phyloP scores from a whole-genome alignment of 2,329 filamentous ascomycete species.

The Nemania sp. region DNA sequence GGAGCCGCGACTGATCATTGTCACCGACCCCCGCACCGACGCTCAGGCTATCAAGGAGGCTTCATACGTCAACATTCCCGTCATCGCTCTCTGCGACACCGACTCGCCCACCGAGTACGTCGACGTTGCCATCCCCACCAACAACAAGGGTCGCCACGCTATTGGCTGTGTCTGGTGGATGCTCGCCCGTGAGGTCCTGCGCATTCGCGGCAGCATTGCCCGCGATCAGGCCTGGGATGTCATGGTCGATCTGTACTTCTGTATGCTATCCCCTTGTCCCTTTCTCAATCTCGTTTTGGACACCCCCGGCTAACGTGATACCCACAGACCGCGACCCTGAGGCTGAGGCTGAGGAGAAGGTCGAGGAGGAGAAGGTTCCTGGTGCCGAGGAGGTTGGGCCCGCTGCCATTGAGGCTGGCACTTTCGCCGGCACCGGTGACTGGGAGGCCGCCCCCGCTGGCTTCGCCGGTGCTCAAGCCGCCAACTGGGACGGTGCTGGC shows the following conservation, averaged over 20 bases:
- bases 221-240: constrained; percentile 98
- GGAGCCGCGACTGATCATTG: constrained; percentile 98
- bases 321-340: constrained; percentile 88
- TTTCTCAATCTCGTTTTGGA: not conserved
- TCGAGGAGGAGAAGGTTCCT: constrained; percentile 87
- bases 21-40: constrained; percentile 99
- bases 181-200: constrained; percentile 98
- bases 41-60: constrained; percentile 99
- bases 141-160: constrained; percentile 99
- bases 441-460: constrained; percentile 82
- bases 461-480: constrained; percentile 58
- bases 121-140: constrained; percentile 99
- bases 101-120: constrained; percentile 99
- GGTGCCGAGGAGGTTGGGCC: constrained; percentile 83
- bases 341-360: constrained; percentile 98
- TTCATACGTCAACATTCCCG: constrained; percentile 99
- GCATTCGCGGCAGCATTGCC: constrained; percentile 95
- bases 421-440: constrained; percentile 67
- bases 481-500: constrained; percentile 58
- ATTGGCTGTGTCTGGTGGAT: constrained; percentile 99
- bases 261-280: constrained; percentile 50
- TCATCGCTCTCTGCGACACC: constrained; percentile 98
- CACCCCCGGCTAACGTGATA: constrained; percentile 21
- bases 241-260: constrained; percentile 99
- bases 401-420: constrained; percentile 73